Base-by-base conservation (phyloP, 139 green algal genomes). In the Bryopsis sp. region DNA sequence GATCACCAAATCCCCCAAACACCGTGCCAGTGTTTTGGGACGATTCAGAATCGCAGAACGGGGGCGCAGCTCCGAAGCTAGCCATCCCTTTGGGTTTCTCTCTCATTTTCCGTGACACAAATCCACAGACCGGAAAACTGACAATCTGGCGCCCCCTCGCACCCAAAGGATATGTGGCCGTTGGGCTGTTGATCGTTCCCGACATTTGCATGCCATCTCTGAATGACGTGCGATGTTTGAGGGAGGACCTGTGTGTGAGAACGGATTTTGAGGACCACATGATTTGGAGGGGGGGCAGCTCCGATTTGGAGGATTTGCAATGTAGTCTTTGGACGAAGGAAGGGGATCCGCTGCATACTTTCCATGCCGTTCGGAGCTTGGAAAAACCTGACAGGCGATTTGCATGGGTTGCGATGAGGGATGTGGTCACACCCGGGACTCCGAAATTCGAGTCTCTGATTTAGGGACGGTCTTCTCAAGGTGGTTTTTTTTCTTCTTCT, bases 61-160 rank as follows among this genome's bases (percentile, higher is more conserved):
- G 34, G 26, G 46, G 8, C 2, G 39, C 31, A 8, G 64, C 65
- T 61, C 39, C 81, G 28, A 74, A 68, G 6, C 67, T 86, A 6
- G 67, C 46, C 4, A 58, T 66, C 0, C 86, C 87, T 0, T 57
- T 73, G 7, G 83, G 85, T 47, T 92, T 76, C 58, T 67, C 74
- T 8, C 78, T 96, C 24, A 74, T 96, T 7, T 96, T 86, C 81
- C 80, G 90, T 2, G 75, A 85, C 73, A 85, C 80, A 35, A 11
- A 54, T 54, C 43, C n/a, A 50, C 19, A 50, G 43, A 19, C 43
- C 15, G 11, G 26, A 36, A 63, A 74, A 0, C 65, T 96, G 8
- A 93, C 83, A 0, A 70, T 95, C 26, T 96, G 90, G 89, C 73
- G 79, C 70, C 89, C 89, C 0, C 64, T 91, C 11, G 38, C 89